Evolutionary conservation across 768 basidiomycete species (phyloP).

Genomic region (Panellus pusillus): DNA sequence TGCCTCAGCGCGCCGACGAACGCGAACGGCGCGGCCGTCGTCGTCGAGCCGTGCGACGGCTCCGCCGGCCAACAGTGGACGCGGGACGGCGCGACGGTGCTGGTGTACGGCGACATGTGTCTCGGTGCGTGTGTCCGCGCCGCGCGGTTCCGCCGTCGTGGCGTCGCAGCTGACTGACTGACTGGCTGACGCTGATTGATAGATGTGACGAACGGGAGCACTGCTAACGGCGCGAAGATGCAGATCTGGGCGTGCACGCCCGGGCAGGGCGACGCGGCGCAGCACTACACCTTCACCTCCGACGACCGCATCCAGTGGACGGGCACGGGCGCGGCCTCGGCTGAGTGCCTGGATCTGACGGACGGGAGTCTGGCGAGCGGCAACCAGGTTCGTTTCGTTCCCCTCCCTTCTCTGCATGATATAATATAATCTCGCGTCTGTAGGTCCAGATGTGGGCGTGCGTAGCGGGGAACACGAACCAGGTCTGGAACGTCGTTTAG

Average conservation of each 20-base stretch:
- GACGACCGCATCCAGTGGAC: conserved; percentile 19
- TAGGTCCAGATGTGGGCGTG: conserved; percentile 3
- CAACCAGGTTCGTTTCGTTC: conserved; percentile 7
- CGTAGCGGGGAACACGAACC: conserved; percentile 4
- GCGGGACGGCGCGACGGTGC: background rate
- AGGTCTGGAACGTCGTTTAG: conserved; percentile 7
- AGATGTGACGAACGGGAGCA: conserved; percentile 21
- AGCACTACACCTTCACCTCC: conserved; percentile 14
- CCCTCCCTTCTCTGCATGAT: too few species aligned
- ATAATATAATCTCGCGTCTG: too few species aligned
- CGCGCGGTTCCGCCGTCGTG: background rate
- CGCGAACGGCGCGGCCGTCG: conserved; percentile 1
- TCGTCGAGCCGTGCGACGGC: conserved; percentile 6
- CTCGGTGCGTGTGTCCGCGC: conserved; percentile 10
- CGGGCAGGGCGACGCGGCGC: conserved; percentile 16
- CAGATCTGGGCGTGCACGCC: conserved; percentile 25
- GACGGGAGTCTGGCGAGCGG: conserved; percentile 20
- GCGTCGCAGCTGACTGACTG: too few species aligned
- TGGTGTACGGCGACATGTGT: conserved; percentile 19
- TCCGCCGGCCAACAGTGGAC: conserved; percentile 6
- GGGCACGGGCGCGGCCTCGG: conserved; percentile 16
- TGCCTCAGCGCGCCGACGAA: conserved; percentile 4
- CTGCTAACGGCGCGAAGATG: conserved; percentile 22
- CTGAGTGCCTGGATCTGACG: conserved; percentile 26
- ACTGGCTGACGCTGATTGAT: background rate